Evolutionary conservation across 1,284 basidiomycete species (phyloP).

Genomic region (Leccinum pachyderme): DNA sequence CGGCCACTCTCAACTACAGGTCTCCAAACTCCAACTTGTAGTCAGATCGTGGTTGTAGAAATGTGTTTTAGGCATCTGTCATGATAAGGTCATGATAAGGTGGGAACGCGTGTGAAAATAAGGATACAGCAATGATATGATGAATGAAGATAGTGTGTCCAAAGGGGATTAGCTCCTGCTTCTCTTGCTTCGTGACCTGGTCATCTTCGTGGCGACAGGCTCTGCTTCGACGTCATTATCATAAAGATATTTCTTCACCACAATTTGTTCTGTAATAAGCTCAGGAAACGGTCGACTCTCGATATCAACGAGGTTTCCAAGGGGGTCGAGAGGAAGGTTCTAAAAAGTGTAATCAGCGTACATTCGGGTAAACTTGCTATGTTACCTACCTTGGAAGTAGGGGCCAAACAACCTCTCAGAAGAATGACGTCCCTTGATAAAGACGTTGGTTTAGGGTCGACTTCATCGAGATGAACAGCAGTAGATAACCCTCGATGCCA

Average conservation of each 20-base stretch:
- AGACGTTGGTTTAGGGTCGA: slow-evolving; percentile 47
- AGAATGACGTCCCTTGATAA: slow-evolving; percentile 40
- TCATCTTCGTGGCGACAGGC: slow-evolving; percentile 45
- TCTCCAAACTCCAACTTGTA: slow-evolving; percentile 10
- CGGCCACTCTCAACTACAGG: slow-evolving; percentile 46
- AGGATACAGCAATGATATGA: slow-evolving; percentile 35
- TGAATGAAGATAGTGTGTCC: slow-evolving; percentile 18
- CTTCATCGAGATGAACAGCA: slow-evolving; percentile 58
- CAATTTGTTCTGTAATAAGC: slow-evolving; percentile 63
- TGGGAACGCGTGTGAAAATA: slow-evolving; percentile 20
- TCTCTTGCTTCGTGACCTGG: slow-evolving; percentile 47
- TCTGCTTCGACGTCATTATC: slow-evolving; percentile 64
- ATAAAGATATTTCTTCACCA: slow-evolving; percentile 81
- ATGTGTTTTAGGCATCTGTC: slow-evolving; percentile 1
- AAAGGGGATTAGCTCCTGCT: slow-evolving; percentile 29
- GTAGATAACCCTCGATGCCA: slow-evolving; percentile 76
- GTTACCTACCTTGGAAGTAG: slow-evolving; percentile 57
- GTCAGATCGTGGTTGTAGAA: background rate
- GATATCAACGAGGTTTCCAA: slow-evolving; percentile 72
- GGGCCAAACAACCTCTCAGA: slow-evolving; percentile 66
- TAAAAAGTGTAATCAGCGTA: slow-evolving; percentile 30
- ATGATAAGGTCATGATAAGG: slow-evolving; percentile 2
- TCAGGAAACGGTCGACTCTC: slow-evolving; percentile 55
- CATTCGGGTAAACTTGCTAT: background rate
- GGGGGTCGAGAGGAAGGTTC: slow-evolving; percentile 64